phyloP scores from a whole-genome alignment of 495 filamentous ascomycete species.

The Evernia prunastri region DNA sequence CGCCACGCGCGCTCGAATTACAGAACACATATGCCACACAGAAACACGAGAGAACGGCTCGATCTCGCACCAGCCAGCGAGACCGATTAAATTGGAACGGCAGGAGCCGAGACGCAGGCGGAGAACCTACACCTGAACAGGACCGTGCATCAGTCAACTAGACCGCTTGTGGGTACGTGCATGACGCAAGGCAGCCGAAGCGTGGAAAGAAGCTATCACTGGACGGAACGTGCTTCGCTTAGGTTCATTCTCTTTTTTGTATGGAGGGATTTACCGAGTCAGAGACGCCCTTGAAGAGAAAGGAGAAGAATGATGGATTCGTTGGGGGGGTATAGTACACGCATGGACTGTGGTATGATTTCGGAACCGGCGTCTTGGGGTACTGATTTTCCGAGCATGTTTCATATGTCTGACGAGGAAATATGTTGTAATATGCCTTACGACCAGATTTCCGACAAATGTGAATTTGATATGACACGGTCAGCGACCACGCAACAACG shows the following conservation, averaged over 20 bases:
- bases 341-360: not conserved
- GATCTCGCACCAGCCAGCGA: too few species aligned
- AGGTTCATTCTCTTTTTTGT: not conserved
- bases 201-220: not conserved
- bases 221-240: not conserved
- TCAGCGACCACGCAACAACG: not conserved
- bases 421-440: not conserved
- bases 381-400: not conserved
- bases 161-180: too few species aligned
- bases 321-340: not conserved
- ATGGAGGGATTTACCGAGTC: too few species aligned
- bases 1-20: too few species aligned
- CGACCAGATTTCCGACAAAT: not conserved
- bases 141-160: too few species aligned
- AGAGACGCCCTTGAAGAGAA: not conserved
- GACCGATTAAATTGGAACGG: too few species aligned
- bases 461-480: not conserved
- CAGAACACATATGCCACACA: too few species aligned
- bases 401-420: not conserved
- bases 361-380: not conserved
- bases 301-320: not conserved
- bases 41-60: too few species aligned
- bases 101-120: too few species aligned
- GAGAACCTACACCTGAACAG: too few species aligned
- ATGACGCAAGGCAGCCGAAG: not conserved